Conservation (phyloP, 345 rosid species). For the Hibiscus tridactylites region DNA sequence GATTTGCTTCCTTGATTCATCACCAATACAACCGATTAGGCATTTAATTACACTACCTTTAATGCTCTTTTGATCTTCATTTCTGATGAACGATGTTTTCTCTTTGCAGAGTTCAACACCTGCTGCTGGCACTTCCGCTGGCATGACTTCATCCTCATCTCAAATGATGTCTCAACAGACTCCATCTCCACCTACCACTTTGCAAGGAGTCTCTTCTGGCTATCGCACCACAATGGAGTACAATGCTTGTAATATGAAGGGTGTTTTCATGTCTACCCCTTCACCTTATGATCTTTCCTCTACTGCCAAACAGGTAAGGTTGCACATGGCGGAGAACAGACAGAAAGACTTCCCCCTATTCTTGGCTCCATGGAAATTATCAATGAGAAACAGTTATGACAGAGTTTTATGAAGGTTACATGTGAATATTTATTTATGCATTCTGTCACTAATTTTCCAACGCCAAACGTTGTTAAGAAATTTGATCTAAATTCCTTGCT, state of each 20-base stretch:
- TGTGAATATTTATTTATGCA: not conserved
- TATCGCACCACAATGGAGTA: slow-evolving; percentile 54
- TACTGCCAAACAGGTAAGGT: slow-evolving; percentile 44
- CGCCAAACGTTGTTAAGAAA: not conserved
- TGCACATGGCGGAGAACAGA: slow-evolving; percentile 50
- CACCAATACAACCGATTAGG: too few species aligned
- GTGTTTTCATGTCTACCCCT: slow-evolving; percentile 60
- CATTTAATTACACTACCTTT: not conserved
- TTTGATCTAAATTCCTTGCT: not conserved
- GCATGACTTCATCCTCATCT: slow-evolving; percentile 48
- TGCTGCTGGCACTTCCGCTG: slow-evolving; percentile 50
- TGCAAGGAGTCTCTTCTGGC: slow-evolving; percentile 55
- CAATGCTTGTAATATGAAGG: slow-evolving; percentile 63
- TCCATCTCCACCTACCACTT: slow-evolving; percentile 49
- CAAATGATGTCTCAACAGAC: slow-evolving; percentile 56
- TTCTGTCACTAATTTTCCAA: slow-evolving; percentile 14
- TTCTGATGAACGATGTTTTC: not conserved
- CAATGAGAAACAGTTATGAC: slow-evolving; percentile 66
- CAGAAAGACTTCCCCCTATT: slow-evolving; percentile 34
- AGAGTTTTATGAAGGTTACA: not conserved
- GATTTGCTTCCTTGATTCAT: too few species aligned
- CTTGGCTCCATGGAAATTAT: slow-evolving; percentile 39
- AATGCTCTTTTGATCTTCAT: not conserved
- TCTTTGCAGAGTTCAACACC: slow-evolving; percentile 64
- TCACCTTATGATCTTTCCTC: slow-evolving; percentile 55